These are phyloP conservation scores for Oryza nivara DNA, from an alignment of 176 grass and related monocot genomes.

Conservation along the genomic window DNA sequence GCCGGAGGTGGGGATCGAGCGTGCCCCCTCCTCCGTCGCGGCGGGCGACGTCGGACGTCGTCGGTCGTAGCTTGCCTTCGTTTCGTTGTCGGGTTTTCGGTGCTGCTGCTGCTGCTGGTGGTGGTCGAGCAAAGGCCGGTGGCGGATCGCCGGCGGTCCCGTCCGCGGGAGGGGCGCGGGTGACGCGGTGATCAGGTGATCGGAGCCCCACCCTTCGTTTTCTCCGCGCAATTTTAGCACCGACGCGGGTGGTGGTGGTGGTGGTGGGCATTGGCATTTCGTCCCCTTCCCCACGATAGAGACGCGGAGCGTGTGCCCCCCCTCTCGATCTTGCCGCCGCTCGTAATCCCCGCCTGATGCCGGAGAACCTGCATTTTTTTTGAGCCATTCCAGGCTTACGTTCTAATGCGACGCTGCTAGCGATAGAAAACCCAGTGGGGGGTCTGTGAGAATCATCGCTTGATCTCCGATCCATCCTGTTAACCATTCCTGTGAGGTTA, in stretches of 20 bases:
- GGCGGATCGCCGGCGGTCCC: background rate
- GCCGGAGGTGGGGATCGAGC: background rate
- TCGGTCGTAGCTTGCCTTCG: background rate
- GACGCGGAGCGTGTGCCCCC: no score
- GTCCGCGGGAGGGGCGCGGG: background rate
- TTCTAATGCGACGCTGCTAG: background rate
- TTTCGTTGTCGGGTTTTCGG: background rate
- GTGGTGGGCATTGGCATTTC: background rate
- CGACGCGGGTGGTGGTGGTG: background rate
- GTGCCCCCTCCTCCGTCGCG: background rate
- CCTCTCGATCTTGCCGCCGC: background rate
- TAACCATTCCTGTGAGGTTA: background rate
- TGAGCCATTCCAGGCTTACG: background rate
- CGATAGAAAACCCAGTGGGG: background rate
- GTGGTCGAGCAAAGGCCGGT: background rate
- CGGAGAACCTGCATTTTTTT: background rate
- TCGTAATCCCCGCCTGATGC: background rate
- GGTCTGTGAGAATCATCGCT: background rate
- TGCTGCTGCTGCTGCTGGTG: background rate
- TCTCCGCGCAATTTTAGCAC: background rate
- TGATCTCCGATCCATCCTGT: background rate
- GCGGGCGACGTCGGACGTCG: background rate
- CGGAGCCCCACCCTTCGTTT: background rate
- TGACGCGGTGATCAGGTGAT: slow-evolving; percentile 4
- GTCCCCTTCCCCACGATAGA: background rate